A percentile compares a stretch with the other conserved stretches of the same genome.
Evolutionary conservation across 495 filamentous ascomycete genomes (phyloP).

Genomic region (Eremomyces bilateralis): DNA sequence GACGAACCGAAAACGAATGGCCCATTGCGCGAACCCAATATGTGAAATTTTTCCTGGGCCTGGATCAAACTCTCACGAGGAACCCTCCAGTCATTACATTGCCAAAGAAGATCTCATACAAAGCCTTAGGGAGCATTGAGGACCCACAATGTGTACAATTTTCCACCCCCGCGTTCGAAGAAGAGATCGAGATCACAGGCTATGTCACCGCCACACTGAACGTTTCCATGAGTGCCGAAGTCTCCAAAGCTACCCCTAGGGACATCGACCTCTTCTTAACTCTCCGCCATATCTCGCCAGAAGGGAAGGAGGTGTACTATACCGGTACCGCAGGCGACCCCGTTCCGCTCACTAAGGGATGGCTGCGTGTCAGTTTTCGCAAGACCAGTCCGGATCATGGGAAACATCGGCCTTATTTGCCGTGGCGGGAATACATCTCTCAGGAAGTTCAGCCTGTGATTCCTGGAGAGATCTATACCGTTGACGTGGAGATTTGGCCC

Average conservation of each 20-base stretch:
- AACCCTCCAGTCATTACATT: slow-evolving; percentile 6
- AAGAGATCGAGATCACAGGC: slow-evolving; percentile 43
- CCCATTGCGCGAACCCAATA: slow-evolving; percentile 40
- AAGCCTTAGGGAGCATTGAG: slow-evolving; percentile 30
- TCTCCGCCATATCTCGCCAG: slow-evolving; percentile 31
- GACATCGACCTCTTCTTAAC: slow-evolving; percentile 50
- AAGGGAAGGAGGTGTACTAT: slow-evolving; percentile 39
- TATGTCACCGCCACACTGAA: slow-evolving; percentile 39
- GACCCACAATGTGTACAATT: slow-evolving; percentile 29
- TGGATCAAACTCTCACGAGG: slow-evolving; percentile 16
- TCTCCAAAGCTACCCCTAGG: slow-evolving; percentile 12
- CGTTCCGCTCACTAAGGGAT: slow-evolving; percentile 31
- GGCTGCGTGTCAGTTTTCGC: slow-evolving; percentile 33
- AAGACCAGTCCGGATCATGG: slow-evolving; percentile 28
- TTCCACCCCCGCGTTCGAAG: slow-evolving; percentile 27
- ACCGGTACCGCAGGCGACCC: slow-evolving; percentile 34
- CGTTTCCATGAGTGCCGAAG: slow-evolving; percentile 29
- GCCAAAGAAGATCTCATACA: slow-evolving; percentile 26
- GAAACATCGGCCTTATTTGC: slow-evolving; percentile 28
- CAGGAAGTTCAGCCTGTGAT: slow-evolving; percentile 33
- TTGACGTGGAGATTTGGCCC: slow-evolving; percentile 49
- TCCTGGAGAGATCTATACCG: slow-evolving; percentile 32
- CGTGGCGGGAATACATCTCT: slow-evolving; percentile 37
- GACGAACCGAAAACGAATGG: slow-evolving; percentile 37
- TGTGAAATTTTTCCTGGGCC: slow-evolving; percentile 29